Evolutionary conservation across 2,329 filamentous ascomycete genomes (phyloP).

Genomic region (Pestalotiopsis fici): DNA sequence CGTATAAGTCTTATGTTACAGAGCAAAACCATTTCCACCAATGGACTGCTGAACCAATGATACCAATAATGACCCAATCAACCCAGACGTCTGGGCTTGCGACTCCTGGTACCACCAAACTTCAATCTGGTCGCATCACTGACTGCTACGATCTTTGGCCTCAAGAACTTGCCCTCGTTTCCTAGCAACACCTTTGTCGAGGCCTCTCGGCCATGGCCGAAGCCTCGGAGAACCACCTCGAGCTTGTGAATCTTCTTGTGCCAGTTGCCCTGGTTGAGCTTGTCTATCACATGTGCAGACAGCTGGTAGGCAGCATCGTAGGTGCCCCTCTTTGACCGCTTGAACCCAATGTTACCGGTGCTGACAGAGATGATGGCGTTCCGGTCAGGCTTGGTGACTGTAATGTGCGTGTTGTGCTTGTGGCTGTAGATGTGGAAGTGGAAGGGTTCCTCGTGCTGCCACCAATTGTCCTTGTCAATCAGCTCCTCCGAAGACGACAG

Average conservation of each 20-base stretch:
- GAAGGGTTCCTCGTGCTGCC: constrained; percentile 59
- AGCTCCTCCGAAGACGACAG: constrained; percentile 23
- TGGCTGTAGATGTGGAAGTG: constrained; percentile 85
- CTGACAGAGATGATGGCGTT: constrained; percentile 79
- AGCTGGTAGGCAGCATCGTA: constrained; percentile 96
- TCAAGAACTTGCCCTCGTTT: constrained; percentile 75
- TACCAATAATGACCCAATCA: constrained; percentile 11
- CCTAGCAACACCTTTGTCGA: constrained; percentile 88
- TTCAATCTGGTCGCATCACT: constrained; percentile 88
- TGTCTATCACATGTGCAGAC: constrained; percentile 77
- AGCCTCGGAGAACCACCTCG: constrained; percentile 82
- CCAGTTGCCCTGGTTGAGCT: constrained; percentile 81
- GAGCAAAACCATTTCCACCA: not conserved
- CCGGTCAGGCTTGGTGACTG: constrained; percentile 79
- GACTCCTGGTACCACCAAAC: constrained; percentile 91
- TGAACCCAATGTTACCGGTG: constrained; percentile 89
- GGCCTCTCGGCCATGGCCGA: constrained; percentile 84
- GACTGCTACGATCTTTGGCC: constrained; percentile 75
- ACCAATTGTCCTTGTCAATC: constrained; percentile 31
- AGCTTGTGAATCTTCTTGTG: constrained; percentile 73
- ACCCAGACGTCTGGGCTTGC: constrained; percentile 75
- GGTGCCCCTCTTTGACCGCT: constrained; percentile 74
- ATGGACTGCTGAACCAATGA: not conserved
- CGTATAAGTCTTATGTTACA: constrained; percentile 26
- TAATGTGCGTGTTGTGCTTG: constrained; percentile 96